These are phyloP conservation scores for Tetracentron sinense DNA, from an alignment of 164 flowering plant genomes.

Conservation along the genomic window DNA sequence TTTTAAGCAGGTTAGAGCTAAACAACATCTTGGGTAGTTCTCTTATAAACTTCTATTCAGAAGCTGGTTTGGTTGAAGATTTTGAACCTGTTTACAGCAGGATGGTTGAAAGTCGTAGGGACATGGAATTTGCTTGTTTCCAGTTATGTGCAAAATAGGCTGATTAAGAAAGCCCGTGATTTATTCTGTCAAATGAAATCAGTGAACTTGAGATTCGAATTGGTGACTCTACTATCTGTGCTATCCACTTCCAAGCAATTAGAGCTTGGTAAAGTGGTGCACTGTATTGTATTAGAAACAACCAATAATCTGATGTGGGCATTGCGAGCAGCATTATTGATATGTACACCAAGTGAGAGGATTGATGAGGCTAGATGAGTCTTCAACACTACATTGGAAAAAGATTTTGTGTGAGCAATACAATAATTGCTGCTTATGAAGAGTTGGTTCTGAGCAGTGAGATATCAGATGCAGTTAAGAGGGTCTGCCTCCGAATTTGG, in stretches of 20 bases:
- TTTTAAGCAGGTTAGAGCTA: conserved; percentile 45
- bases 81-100: conserved; percentile 48
- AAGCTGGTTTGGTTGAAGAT: conserved; percentile 48
- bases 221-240: conserved; percentile 58
- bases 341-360: conserved; percentile 57
- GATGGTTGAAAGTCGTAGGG: conserved; percentile 55
- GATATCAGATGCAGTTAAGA: conserved; percentile 68
- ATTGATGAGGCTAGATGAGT: conserved; percentile 40
- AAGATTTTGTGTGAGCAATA: conserved; percentile 60
- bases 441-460: conserved; percentile 57
- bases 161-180: conserved; percentile 38
- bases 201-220: conserved; percentile 50
- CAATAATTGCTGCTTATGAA: conserved; percentile 57
- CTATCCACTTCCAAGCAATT: conserved; percentile 39
- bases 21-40: conserved; percentile 62
- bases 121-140: conserved; percentile 77
- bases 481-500: conserved; percentile 44
- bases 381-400: conserved; percentile 37
- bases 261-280: conserved; percentile 53
- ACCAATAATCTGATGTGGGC: conserved; percentile 50
- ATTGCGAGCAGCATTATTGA: conserved; percentile 52
- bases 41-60: conserved; percentile 61
- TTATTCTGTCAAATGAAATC: conserved; percentile 48
- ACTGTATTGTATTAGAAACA: conserved; percentile 58
- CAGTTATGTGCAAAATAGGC: conserved; percentile 45